Base-by-base conservation (phyloP, 2,329 filamentous ascomycete genomes). In the Aureobasidium sp. region DNA sequence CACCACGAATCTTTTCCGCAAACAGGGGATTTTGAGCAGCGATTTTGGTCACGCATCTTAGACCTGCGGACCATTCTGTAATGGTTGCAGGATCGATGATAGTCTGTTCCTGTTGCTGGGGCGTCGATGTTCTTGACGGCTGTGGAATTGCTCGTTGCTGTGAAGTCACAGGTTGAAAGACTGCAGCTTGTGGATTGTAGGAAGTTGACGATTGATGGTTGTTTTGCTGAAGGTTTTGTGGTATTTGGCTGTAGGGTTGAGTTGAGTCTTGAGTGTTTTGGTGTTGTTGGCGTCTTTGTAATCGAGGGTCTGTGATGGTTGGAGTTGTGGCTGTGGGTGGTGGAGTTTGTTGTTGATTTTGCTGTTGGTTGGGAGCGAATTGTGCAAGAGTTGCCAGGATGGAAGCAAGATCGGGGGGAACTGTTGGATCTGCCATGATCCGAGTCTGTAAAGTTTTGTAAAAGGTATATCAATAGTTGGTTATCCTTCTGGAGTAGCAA, bases 1-100 rank as follows among this genome's bases (percentile, higher is more conserved):
- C 75, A 65, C 73, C 75, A 60, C 71, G 72, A 50, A 79, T 70
- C 2, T 69, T 67, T 6, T 65, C 62, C 15, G 69, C 71, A 64
- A 79, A 78, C 7, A 72, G 66, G 0, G 71, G 71, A 61, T 78
- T 79, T 50, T 76, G 74, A 4, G 71, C 67, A 9, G 75, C 74
- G 17, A 78, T 72, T 65, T 79, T 79, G 65, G 68, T 78, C 13
- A 79, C 72, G 58, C 75, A 77, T 19, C 78, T 73, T 7, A 79
- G 67, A 19, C 74, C 78, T 54, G 74, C 73, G 49, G 74, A 73
- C 78, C 78, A 80, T 62, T 77, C 73, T 8, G 73, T 78, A 61
- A 80, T 79, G 0, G 73, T 76, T 0, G 77, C 73, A 35, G 77
- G 75, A 63, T 79, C 75, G 21, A 79, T 74, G n/a, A 60, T 45